Evolutionary conservation across 495 filamentous ascomycete genomes (phyloP).

Genomic region (Aspergillus coremiiformis): DNA sequence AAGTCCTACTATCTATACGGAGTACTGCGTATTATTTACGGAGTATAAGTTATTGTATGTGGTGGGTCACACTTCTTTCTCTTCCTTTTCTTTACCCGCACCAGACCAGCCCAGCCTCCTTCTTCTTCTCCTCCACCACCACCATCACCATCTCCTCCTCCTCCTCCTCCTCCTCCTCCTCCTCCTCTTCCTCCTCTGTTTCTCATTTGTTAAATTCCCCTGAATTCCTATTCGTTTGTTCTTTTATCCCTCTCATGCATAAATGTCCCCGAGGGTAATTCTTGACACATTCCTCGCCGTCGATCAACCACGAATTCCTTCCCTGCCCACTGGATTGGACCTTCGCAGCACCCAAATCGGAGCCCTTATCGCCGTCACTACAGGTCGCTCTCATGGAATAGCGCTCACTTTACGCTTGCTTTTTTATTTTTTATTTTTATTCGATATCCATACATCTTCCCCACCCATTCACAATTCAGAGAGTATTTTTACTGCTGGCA

Average conservation of each 20-base stretch:
- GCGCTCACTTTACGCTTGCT: background rate
- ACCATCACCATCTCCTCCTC: background rate
- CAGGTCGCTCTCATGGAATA: background rate
- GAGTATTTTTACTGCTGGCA: slow-evolving; percentile 3
- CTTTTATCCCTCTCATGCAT: background rate
- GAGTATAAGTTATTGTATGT: no score
- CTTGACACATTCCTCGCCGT: background rate
- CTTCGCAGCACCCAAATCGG: background rate
- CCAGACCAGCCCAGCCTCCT: background rate
- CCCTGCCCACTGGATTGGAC: background rate
- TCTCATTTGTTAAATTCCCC: no score
- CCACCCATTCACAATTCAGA: background rate
- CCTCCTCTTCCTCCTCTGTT: background rate
- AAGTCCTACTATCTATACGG: no score
- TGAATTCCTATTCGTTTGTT: no score
- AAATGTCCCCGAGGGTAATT: background rate
- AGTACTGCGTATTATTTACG: no score
- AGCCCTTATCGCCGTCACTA: background rate
- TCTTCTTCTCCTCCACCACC: background rate
- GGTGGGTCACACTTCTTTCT: background rate
- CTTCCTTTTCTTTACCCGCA: no score
- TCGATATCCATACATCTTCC: background rate
- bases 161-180: background rate
- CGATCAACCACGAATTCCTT: background rate
- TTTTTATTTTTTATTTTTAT: background rate